Base-by-base conservation (phyloP, 2,329 filamentous ascomycete genomes). In the Colletotrichum truncatum region DNA sequence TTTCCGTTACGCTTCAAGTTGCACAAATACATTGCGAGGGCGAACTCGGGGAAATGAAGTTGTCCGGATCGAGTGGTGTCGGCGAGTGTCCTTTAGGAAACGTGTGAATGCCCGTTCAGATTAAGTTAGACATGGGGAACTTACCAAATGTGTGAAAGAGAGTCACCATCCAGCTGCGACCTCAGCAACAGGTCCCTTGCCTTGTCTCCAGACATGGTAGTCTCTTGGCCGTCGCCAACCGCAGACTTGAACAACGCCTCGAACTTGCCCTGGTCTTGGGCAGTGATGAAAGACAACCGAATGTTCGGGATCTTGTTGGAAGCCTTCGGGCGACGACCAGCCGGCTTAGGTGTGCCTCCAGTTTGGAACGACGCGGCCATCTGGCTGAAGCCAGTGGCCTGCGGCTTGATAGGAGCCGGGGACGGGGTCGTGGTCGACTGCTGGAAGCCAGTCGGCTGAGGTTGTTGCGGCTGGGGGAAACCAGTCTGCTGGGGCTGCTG, bases 201-300 rank as follows among this genome's bases (percentile, higher is more conserved):
- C 80, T 97, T 97, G 68, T 98, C 95, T 56, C 92, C 96, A 49
- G 94, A 93, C 84, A 99, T 89, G 57, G 94, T 95, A 71, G 91
- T 92, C 14, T 41, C 57, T 73, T 94, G 91, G 64, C 86, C 88
- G 70, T 94, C 91, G 32, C 94, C 93, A 34, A 95, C 93, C 12
- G 96, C 95, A 59, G 94, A 97, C 81, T 96, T 98, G 84, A 99
- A 99, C 41, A 99, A 82, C 62, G 96, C 96, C 82, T 99, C 96
- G 73, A 99, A 99, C 81, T 97, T 98, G 73, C 93, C 88, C 79
- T 99, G 96, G 75, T 99, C 96, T 73, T 91, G 89, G 25, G 93
- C 94, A 3, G 95, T 98, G 74, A 99, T 97, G 77, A 99, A 99
- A 3, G 94, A 97, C 67, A 99, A 82, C 52, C 96, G 88, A 70